Conservation (phyloP, 805 yeast species). For the Metschnikowia cubensis region DNA sequence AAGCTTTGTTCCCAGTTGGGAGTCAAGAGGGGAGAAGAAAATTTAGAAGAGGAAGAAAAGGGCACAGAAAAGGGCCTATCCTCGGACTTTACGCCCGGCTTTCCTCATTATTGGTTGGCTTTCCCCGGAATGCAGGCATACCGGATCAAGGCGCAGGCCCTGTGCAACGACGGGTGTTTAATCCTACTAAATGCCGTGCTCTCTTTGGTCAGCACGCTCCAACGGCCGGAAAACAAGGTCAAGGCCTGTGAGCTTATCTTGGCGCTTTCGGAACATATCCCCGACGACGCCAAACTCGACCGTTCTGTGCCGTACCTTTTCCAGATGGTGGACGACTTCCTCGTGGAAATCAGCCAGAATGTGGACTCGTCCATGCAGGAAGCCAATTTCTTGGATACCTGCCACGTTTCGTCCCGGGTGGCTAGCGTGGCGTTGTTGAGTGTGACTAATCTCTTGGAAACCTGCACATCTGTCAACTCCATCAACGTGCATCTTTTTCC, state of each 20-base stretch:
- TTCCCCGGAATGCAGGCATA: constrained; percentile 52
- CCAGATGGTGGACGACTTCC: constrained; percentile 61
- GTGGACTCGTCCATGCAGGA: neutral
- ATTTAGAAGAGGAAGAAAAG: too few species aligned
- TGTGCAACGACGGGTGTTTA: constrained; percentile 20
- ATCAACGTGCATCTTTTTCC: constrained; percentile 74
- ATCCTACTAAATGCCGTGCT: constrained; percentile 56
- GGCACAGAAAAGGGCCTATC: too few species aligned
- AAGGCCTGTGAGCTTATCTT: constrained; percentile 74
- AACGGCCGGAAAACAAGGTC: constrained; percentile 54
- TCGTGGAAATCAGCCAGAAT: constrained; percentile 7
- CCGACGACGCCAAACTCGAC: constrained; percentile 83
- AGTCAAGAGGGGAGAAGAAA: constrained; percentile 6
- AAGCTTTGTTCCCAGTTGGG: constrained; percentile 29
- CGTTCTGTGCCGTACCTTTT: constrained; percentile 78
- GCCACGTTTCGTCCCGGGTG: constrained; percentile 49
- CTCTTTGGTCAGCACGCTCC: constrained; percentile 57
- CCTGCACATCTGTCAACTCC: constrained; percentile 64
- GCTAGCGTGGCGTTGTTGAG: constrained; percentile 62
- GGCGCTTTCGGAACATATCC: constrained; percentile 68
- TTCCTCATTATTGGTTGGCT: constrained; percentile 37
- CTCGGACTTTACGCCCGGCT: neutral
- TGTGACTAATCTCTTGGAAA: constrained; percentile 60
- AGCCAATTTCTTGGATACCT: constrained; percentile 3
- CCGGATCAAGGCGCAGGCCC: constrained; percentile 31